phyloP scores from a whole-genome alignment of 441 rosid species.

The Croton setiger region DNA sequence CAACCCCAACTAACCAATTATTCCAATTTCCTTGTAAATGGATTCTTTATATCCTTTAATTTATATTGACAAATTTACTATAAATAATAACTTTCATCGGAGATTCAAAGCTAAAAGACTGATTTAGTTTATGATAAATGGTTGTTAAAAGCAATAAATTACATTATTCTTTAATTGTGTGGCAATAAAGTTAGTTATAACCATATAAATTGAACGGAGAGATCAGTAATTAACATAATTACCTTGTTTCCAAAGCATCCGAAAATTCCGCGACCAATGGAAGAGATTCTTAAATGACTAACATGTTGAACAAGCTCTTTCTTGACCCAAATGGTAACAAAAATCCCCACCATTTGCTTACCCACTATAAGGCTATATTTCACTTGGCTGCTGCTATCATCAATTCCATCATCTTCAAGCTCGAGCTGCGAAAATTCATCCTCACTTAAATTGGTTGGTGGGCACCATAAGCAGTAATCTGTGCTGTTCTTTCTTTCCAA shows the following conservation, averaged over 20 bases:
- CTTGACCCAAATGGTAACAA: slow-evolving; percentile 76
- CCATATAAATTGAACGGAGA: too few species aligned
- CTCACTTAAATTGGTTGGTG: slow-evolving; percentile 44
- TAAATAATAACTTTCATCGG: too few species aligned
- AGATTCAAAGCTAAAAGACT: too few species aligned
- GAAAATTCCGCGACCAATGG: slow-evolving; percentile 83
- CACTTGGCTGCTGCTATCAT: slow-evolving; percentile 35
- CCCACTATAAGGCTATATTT: slow-evolving; percentile 64
- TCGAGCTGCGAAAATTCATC: slow-evolving; percentile 45
- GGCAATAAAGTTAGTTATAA: too few species aligned
- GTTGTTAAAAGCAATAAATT: too few species aligned
- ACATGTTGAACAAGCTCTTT: slow-evolving; percentile 73
- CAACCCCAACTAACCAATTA: slow-evolving; percentile 17
- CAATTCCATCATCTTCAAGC: slow-evolving; percentile 36
- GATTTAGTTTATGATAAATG: too few species aligned
- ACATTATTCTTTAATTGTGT: too few species aligned
- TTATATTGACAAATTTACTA: too few species aligned
- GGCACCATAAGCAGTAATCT: slow-evolving; percentile 42
- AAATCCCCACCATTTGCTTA: slow-evolving; percentile 96
- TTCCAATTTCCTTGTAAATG: too few species aligned
- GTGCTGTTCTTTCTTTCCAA: slow-evolving; percentile 33
- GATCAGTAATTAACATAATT: not conserved
- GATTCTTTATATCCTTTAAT: too few species aligned
- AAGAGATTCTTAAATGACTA: slow-evolving; percentile 71
- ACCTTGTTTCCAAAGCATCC: slow-evolving; percentile 95